These are phyloP conservation scores for Abelmoschus esculentus DNA, from an alignment of 345 rosid genomes.

Conservation along the genomic window DNA sequence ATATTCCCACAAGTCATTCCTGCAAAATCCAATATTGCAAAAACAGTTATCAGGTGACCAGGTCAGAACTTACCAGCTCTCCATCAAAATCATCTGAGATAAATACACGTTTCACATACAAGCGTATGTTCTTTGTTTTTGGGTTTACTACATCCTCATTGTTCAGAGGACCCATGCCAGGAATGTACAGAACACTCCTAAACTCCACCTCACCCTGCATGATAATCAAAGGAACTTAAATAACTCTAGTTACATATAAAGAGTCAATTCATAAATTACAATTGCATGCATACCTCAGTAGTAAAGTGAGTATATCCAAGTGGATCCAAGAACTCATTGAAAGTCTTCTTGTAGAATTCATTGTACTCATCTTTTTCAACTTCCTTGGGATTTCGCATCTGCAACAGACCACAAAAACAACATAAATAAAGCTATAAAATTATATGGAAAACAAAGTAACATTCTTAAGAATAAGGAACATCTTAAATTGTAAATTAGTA, in stretches of 20 bases:
- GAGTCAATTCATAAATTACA: background rate
- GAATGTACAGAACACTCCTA: slow-evolving; percentile 83
- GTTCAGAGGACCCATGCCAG: slow-evolving; percentile 97
- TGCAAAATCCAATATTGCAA: background rate
- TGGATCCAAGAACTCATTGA: slow-evolving; percentile 90
- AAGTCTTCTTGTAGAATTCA: slow-evolving; percentile 92
- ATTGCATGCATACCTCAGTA: slow-evolving; percentile 53
- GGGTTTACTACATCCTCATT: slow-evolving; percentile 83
- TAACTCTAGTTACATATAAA: background rate
- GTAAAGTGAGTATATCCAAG: slow-evolving; percentile 80
- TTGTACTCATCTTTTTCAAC: slow-evolving; percentile 72
- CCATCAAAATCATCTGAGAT: slow-evolving; percentile 99
- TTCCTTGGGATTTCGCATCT: slow-evolving; percentile 87
- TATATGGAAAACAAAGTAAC: background rate
- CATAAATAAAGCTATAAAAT: background rate
- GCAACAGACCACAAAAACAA: slow-evolving; percentile 10
- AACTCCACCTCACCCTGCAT: slow-evolving; percentile 97
- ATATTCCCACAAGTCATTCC: background rate
- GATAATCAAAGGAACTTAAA: slow-evolving; percentile 5
- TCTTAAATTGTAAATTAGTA: background rate
- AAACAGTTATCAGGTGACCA: background rate
- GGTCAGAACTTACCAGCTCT: slow-evolving; percentile 60
- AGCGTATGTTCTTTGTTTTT: slow-evolving; percentile 80
- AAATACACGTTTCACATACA: slow-evolving; percentile 91
- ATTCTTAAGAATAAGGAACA: slow-evolving; percentile 1